Base-by-base conservation (phyloP, 2,329 filamentous ascomycete species). In the Plenodomus lindquistii region DNA sequence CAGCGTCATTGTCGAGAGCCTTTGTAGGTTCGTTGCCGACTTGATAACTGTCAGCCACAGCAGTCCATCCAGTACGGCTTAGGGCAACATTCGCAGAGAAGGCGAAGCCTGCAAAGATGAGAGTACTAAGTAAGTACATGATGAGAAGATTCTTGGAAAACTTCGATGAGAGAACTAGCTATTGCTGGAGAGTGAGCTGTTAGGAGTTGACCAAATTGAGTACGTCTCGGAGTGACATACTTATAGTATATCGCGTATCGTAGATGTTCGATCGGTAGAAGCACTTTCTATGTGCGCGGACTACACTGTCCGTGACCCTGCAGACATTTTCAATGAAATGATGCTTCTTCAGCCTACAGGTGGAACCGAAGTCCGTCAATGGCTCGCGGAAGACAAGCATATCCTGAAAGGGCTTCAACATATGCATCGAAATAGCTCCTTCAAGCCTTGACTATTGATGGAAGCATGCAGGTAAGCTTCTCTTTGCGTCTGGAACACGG, bases 1-100 rank as follows among this genome's bases (percentile, higher is more conserved):
- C 46, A 15, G 61, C 42, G 27, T 67, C 62, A 34, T 59, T 63
- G 58, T 73, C 70, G 15, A 73, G 53, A 9, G 62, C 66, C 19
- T 67, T 69, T 9, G 45, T 16, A 10, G 62, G 52, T 19, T 57
- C 59, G 18, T 60, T 59, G 17, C 56, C 59, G 18, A 42, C 21
- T 15, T 66, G 48, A 24, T 53, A 60, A 39, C 63, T 66, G 40
- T 67, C 63, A 16, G 63, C 56, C 17, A 57, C 60, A 13, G 57
- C 61, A 5, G 57, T 65, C 65, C 65, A 68, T 19, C 55, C 63
- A 7, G 50, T 47, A 8, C 57, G 57, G 40, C 38, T 45, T 22
- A 67, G 52, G 11, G 52, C 39, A n/a, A 62, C 52, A n/a, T 46
- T 55, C 5, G 57, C 53, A 18, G 57, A 52, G 13, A 20, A 16